phyloP scores from a whole-genome alignment of 192 early-diverging fungal genomes.

The Coemansia sp. region DNA sequence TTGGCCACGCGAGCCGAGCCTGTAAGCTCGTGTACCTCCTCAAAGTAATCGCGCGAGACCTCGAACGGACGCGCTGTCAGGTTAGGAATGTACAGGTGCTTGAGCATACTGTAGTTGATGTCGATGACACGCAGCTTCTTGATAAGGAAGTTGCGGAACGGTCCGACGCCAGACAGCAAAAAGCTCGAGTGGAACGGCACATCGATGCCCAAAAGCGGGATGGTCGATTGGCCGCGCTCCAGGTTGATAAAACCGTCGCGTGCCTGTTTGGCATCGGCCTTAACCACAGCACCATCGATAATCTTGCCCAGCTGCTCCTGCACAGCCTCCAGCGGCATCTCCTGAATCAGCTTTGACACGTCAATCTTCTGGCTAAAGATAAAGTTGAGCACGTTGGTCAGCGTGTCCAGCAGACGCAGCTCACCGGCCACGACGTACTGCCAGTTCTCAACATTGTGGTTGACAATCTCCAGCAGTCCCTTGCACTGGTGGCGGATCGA shows the following conservation, averaged over 20 bases:
- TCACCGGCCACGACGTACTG: constrained; percentile 95
- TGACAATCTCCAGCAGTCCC: constrained; percentile 89
- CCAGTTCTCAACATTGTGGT: constrained; percentile 91
- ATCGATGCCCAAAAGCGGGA: constrained; percentile 88
- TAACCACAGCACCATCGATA: constrained; percentile 45
- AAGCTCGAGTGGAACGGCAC: constrained; percentile 95
- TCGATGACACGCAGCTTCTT: constrained; percentile 72
- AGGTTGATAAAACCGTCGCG: constrained; percentile 63
- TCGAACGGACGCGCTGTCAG: constrained; percentile 89
- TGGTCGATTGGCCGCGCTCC: constrained; percentile 81
- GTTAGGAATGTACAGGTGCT: constrained; percentile 86
- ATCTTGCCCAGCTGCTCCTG: constrained; percentile 79
- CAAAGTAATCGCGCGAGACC: constrained; percentile 71
- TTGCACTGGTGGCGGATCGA: constrained; percentile 75
- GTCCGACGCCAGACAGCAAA: constrained; percentile 77
- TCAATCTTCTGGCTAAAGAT: constrained; percentile 72
- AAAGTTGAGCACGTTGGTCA: constrained; percentile 59
- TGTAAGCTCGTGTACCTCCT: constrained; percentile 69
- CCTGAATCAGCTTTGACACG: constrained; percentile 77
- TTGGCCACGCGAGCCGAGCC: constrained; percentile 66
- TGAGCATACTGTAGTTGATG: constrained; percentile 67
- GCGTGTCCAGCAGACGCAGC: constrained; percentile 70
- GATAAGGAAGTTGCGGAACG: constrained; percentile 81
- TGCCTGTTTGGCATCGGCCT: constrained; percentile 7
- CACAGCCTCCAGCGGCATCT: constrained; percentile 82